Evolutionary conservation across 495 filamentous ascomycete genomes (phyloP).

Genomic region (Baudoinia panamericana): DNA sequence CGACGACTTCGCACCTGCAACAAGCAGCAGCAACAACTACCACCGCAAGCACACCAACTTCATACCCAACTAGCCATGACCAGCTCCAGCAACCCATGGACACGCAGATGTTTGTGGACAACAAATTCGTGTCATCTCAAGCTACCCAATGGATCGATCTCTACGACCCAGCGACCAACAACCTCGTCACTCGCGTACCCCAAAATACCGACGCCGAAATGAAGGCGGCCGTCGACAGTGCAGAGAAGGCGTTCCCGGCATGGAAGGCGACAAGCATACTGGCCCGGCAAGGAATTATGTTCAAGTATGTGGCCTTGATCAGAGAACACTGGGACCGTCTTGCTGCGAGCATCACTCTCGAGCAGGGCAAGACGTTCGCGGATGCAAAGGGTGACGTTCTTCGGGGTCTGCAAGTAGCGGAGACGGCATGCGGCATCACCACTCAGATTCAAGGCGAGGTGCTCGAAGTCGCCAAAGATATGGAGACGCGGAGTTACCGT

Average conservation of each 20-base stretch:
- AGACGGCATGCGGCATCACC: constrained; percentile 89
- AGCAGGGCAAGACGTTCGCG: constrained; percentile 97
- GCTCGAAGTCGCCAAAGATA: constrained; percentile 94
- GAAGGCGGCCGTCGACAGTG: constrained; percentile 71
- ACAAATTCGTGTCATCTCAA: constrained; percentile 66
- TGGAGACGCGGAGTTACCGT: constrained; percentile 89
- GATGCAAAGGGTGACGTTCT: constrained; percentile 94
- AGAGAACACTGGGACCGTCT: constrained; percentile 90
- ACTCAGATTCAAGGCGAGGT: constrained; percentile 89
- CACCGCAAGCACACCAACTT: constrained; percentile 47
- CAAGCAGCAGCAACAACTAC: constrained; percentile 38
- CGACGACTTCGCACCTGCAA: constrained; percentile 27
- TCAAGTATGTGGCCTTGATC: constrained; percentile 84
- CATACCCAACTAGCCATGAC: constrained; percentile 73
- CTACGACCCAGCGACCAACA: constrained; percentile 92
- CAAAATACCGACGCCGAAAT: constrained; percentile 89
- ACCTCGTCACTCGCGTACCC: constrained; percentile 93
- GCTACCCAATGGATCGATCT: constrained; percentile 80
- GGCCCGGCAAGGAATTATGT: constrained; percentile 87
- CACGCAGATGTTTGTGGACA: constrained; percentile 86
- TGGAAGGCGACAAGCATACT: constrained; percentile 81
- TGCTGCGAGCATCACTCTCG: constrained; percentile 87
- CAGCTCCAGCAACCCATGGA: constrained; percentile 60
- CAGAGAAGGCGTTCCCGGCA: constrained; percentile 74
- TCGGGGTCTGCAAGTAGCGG: constrained; percentile 88